A percentile compares a stretch with the other conserved stretches of the same genome.
Conservation (phyloP, 2,329 filamentous ascomycete genomes). For the Xylariaceae sp. region DNA sequence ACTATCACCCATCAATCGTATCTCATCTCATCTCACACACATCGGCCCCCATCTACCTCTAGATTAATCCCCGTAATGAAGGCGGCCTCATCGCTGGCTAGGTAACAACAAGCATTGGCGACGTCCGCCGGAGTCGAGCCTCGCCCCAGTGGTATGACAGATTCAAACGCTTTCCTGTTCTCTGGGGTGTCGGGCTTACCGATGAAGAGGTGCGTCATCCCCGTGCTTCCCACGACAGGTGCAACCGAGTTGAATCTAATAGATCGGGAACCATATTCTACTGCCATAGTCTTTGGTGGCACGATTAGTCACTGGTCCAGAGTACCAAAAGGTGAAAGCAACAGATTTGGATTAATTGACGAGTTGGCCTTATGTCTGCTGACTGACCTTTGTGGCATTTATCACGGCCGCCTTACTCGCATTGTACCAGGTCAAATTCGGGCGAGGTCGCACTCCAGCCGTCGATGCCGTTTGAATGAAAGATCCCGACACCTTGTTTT, state of each 20-base stretch:
- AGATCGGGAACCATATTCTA: conserved; percentile 65
- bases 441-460: too few species aligned
- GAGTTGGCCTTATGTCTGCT: too few species aligned
- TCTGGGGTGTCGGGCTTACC: conserved; percentile 39
- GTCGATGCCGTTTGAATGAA: too few species aligned
- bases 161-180: conserved; percentile 38
- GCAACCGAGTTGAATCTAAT: conserved; percentile 69
- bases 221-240: conserved; percentile 61
- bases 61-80: conserved; percentile 7
- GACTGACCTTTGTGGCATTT: conserved; percentile 39
- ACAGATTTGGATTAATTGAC: too few species aligned
- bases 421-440: too few species aligned
- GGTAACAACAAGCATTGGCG: conserved; percentile 3
- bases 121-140: conserved; percentile 29
- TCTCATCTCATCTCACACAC: neutral
- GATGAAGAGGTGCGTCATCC: conserved; percentile 35
- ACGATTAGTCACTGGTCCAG: too few species aligned
- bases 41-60: conserved; percentile 6
- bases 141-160: conserved; percentile 38
- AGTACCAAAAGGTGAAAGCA: too few species aligned
- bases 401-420: conserved; percentile 38
- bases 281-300: conserved; percentile 51
- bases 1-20: neutral
- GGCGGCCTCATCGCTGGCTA: conserved; percentile 6
- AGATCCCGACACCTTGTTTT: conserved; percentile 8